phyloP scores from a whole-genome alignment of 805 yeast genomes.

The Candida glaebosa region DNA sequence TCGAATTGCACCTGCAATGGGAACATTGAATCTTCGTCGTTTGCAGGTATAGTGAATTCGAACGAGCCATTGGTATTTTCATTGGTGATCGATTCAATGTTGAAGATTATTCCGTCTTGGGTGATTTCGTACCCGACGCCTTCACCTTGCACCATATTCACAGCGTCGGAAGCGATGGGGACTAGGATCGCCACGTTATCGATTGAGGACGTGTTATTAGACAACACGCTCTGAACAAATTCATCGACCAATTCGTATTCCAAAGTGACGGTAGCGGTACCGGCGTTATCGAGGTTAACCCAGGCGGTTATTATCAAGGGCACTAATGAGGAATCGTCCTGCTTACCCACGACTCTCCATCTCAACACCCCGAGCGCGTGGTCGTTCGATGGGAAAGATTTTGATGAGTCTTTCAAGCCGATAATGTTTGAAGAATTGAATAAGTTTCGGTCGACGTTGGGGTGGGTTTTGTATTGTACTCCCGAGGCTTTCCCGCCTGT shows the following conservation, averaged over 20 bases:
- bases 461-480: constrained; percentile 87
- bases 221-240: constrained; percentile 22
- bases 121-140: constrained; percentile 48
- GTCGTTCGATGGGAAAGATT: constrained; percentile 88
- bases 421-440: constrained; percentile 59
- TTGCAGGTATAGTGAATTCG: constrained; percentile 72
- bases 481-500: constrained; percentile 46
- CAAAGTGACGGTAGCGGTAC: constrained; percentile 69
- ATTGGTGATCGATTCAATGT: constrained; percentile 50
- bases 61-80: constrained; percentile 66
- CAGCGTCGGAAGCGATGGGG: constrained; percentile 62
- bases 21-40: constrained; percentile 79
- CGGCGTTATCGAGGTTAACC: constrained; percentile 61
- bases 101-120: constrained; percentile 71
- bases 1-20: constrained; percentile 76
- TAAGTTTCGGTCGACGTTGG: constrained; percentile 80
- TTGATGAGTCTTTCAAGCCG: constrained; percentile 70
- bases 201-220: constrained; percentile 35
- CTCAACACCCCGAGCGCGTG: constrained; percentile 87
- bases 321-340: constrained; percentile 49
- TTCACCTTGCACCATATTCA: constrained; percentile 45
- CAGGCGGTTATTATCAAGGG: constrained; percentile 83
- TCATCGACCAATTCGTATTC: constrained; percentile 74
- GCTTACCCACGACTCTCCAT: constrained; percentile 77
- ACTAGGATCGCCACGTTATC: constrained; percentile 55